These are phyloP conservation scores for Paulownia fortunei DNA, from an alignment of 257 asterid genomes.

Conservation along the genomic window DNA sequence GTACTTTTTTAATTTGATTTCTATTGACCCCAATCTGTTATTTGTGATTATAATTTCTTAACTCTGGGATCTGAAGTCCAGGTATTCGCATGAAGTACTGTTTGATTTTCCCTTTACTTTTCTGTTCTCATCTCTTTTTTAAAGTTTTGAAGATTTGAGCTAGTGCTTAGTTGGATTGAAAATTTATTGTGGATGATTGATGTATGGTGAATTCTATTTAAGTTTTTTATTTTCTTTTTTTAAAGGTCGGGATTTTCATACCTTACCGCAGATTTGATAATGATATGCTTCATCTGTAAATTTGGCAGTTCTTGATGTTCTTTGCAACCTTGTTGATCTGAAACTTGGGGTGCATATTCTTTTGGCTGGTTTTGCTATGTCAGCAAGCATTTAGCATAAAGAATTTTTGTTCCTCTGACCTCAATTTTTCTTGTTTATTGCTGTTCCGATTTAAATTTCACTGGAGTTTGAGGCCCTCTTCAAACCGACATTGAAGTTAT, in stretches of 20 bases:
- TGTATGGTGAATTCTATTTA: neutral
- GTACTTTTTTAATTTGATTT: constrained; percentile 20
- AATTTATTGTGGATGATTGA: constrained; percentile 14
- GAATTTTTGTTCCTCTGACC: constrained; percentile 2
- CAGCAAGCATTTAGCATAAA: constrained; percentile 3
- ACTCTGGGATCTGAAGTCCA: constrained; percentile 22
- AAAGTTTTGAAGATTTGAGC: no score
- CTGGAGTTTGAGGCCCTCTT: neutral
- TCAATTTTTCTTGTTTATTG: neutral
- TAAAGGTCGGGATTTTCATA: neutral
- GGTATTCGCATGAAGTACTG: constrained; percentile 8
- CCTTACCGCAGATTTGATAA: neutral
- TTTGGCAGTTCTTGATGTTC: neutral
- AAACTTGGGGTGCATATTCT: constrained; percentile 14
- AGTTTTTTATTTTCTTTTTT: neutral
- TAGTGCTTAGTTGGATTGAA: neutral
- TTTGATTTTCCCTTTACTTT: neutral
- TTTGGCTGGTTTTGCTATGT: neutral
- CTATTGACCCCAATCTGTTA: neutral
- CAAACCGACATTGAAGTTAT: neutral
- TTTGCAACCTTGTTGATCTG: constrained; percentile 5
- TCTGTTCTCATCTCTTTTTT: neutral
- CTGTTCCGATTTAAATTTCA: neutral
- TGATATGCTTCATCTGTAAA: neutral
- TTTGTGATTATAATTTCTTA: constrained; percentile 6